Conservation (phyloP, 164 flowering plant genomes). For the Saururus chinensis region DNA sequence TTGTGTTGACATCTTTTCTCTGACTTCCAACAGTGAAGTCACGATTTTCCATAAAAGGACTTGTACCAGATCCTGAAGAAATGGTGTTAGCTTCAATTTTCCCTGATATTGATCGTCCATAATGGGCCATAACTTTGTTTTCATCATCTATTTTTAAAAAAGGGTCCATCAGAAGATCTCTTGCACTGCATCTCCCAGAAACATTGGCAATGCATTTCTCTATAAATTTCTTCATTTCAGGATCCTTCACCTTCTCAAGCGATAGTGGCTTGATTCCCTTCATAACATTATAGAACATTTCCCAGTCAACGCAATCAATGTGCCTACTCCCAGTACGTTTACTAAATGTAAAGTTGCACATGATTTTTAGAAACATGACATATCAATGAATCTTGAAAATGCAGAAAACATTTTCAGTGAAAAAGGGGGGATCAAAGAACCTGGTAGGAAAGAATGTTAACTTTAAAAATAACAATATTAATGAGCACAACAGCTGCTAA, state of each 20-base stretch:
- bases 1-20: conserved; percentile 65
- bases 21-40: conserved; percentile 68
- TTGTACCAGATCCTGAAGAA: conserved; percentile 9
- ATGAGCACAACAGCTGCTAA: too few species aligned
- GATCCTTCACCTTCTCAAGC: conserved; percentile 75
- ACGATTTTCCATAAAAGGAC: conserved; percentile 24
- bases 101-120: conserved; percentile 31
- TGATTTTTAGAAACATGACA: too few species aligned
- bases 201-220: conserved; percentile 83
- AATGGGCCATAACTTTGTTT: conserved; percentile 27
- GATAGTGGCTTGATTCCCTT: conserved; percentile 95
- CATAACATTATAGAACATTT: conserved; percentile 3
- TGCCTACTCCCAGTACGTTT: not conserved
- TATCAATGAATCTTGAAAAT: too few species aligned
- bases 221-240: conserved; percentile 54
- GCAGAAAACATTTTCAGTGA: too few species aligned
- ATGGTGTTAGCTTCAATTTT: conserved; percentile 11
- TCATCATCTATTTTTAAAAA: conserved; percentile 57
- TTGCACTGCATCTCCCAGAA: conserved; percentile 65
- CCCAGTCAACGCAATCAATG: not conserved
- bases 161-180: conserved; percentile 70
- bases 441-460: too few species aligned
- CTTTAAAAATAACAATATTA: too few species aligned
- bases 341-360: too few species aligned
- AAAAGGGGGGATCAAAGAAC: too few species aligned